phyloP scores from a whole-genome alignment of 192 early-diverging fungal species.

The Podila epicladia region DNA sequence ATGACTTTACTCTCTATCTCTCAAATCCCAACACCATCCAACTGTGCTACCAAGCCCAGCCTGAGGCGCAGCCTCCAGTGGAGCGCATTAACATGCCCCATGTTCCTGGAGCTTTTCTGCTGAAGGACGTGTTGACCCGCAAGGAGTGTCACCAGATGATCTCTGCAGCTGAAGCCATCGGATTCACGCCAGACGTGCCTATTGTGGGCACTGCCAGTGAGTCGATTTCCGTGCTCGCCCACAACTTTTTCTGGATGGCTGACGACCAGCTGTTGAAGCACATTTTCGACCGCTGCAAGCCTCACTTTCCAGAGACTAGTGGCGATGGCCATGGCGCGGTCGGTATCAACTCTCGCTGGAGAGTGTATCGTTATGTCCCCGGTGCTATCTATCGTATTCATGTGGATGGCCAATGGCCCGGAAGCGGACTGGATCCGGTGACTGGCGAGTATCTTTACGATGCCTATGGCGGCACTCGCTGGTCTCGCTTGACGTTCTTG shows the following conservation, averaged over 20 bases:
- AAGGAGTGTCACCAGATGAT: conserved; percentile 68
- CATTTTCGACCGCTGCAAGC: conserved; percentile 60
- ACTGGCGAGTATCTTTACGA: conserved; percentile 71
- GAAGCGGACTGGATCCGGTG: conserved; percentile 58
- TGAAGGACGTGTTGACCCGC: conserved; percentile 62
- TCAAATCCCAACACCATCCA: conserved; percentile 64
- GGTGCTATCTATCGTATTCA: conserved; percentile 74
- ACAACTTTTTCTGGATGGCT: conserved; percentile 77
- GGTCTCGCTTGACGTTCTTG: conserved; percentile 54
- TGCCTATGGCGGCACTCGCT: conserved; percentile 46
- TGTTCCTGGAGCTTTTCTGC: conserved; percentile 66
- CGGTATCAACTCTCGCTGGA: conserved; percentile 71
- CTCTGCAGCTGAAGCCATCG: conserved; percentile 63
- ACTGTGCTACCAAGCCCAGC: conserved; percentile 21
- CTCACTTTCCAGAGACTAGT: conserved; percentile 62
- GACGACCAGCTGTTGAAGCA: conserved; percentile 61
- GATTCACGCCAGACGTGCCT: conserved; percentile 73
- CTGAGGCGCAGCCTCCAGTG: conserved; percentile 32
- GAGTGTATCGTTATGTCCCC: conserved; percentile 72
- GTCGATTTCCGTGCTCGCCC: conserved; percentile 64
- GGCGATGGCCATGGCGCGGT: conserved; percentile 46
- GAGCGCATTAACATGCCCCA: conserved; percentile 58
- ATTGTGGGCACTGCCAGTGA: conserved; percentile 61
- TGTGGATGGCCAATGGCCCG: conserved; percentile 77
- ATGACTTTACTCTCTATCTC: conserved; percentile 68